phyloP scores from a whole-genome alignment of 2,329 filamentous ascomycete genomes.

The Ascochyta viciae-villosae region DNA sequence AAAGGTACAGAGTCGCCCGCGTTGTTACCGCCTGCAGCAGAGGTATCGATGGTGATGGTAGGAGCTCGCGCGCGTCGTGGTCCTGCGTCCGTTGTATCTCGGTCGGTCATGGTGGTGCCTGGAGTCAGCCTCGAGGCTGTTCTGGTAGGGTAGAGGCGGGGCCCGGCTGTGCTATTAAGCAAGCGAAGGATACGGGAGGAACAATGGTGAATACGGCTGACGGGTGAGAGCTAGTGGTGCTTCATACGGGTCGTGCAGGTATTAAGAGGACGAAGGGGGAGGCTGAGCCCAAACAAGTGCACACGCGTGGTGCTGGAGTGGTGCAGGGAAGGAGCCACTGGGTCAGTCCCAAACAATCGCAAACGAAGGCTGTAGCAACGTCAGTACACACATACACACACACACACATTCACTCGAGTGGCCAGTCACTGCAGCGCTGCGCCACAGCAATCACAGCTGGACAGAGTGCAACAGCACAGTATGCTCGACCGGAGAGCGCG shows the following conservation, averaged over 20 bases:
- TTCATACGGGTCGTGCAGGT: conserved; percentile 1
- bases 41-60: conserved; percentile 62
- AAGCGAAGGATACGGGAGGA: conserved; percentile 36
- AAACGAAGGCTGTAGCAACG: conserved; percentile 2
- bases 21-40: conserved; percentile 52
- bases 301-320: conserved; percentile 9
- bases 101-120: conserved; percentile 42
- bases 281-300: conserved; percentile 16
- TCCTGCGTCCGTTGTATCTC: conserved; percentile 31
- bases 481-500: conserved; percentile 10
- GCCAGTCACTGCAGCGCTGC: background rate
- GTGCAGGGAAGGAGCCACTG: conserved; percentile 4
- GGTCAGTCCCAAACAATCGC: background rate
- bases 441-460: conserved; percentile 17
- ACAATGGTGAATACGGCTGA: conserved; percentile 39
- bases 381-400: conserved; percentile 1
- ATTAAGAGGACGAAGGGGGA: background rate
- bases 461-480: background rate
- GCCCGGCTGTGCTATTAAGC: conserved; percentile 28
- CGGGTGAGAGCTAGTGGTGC: conserved; percentile 31
- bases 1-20: conserved; percentile 46
- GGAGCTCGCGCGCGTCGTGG: conserved; percentile 53
- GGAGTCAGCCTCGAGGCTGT: conserved; percentile 13
- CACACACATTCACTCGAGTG: background rate
- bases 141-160: conserved; percentile 16